A percentile compares a stretch with the other conserved stretches of the same genome.
These are phyloP conservation scores for Aspergillus pseudoviridinutans DNA, from an alignment of 2,329 filamentous ascomycete species.

Conservation along the genomic window DNA sequence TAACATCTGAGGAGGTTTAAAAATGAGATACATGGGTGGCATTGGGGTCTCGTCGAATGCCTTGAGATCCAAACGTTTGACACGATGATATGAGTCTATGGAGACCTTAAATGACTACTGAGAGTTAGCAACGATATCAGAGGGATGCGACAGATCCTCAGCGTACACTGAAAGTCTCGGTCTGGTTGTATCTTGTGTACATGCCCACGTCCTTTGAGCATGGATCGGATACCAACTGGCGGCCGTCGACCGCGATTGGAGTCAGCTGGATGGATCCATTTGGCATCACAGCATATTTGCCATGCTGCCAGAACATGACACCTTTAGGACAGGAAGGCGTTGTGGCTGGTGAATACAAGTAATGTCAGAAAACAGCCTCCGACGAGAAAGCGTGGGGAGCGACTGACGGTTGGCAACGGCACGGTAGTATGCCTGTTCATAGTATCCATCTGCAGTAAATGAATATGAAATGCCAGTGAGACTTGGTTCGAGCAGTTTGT, in stretches of 20 bases:
- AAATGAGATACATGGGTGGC: constrained; percentile 64
- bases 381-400: neutral
- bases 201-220: constrained; percentile 53
- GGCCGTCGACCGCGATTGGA: constrained; percentile 63
- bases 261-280: constrained; percentile 58
- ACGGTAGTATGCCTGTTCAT: constrained; percentile 66
- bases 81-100: constrained; percentile 58
- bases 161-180: constrained; percentile 58
- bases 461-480: constrained; percentile 70
- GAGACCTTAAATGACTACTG: constrained; percentile 41
- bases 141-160: neutral
- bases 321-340: constrained; percentile 59
- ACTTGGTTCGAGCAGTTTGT: constrained; percentile 62
- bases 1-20: constrained; percentile 63
- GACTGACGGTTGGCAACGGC: constrained; percentile 64
- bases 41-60: constrained; percentile 61
- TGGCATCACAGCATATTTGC: constrained; percentile 52
- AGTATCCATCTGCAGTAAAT: constrained; percentile 64
- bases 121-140: constrained; percentile 6
- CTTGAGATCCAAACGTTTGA: constrained; percentile 61
- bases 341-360: constrained; percentile 42
- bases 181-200: constrained; percentile 65
- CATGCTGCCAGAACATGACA: constrained; percentile 72
- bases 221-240: constrained; percentile 63
- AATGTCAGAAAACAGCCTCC: constrained; percentile 9